Percentiles rank a stretch among this genome's conserved stretches.
Conservation (phyloP, 148 eudicot species). For the Vaccinium darrowii region DNA sequence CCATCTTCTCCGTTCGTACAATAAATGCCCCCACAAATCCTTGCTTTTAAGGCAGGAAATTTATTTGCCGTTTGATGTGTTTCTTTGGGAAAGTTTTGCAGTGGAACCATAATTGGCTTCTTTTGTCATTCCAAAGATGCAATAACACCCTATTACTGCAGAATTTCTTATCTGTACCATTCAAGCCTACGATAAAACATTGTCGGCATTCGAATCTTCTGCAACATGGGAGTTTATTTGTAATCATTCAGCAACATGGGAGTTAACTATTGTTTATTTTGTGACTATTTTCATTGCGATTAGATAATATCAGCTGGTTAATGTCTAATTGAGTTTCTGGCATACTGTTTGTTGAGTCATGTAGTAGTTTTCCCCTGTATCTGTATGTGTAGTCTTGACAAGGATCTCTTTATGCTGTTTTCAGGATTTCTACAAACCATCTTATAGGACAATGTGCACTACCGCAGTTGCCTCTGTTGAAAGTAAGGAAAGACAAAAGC, state of each 20-base stretch:
- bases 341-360: background rate
- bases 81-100: background rate
- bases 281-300: background rate
- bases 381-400: background rate
- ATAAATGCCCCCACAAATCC: background rate
- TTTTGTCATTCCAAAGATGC: background rate
- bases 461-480: constrained; percentile 40
- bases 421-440: constrained; percentile 50
- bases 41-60: background rate
- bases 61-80: background rate
- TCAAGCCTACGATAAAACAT: background rate
- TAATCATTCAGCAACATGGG: no score
- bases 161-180: background rate
- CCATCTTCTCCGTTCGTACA: background rate
- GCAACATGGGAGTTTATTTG: no score
- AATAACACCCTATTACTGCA: background rate
- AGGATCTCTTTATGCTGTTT: constrained; percentile 12
- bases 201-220: background rate
- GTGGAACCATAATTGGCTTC: background rate
- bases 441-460: constrained; percentile 58
- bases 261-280: background rate
- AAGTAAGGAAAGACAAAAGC: constrained; percentile 57
- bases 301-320: background rate
- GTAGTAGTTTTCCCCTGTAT: background rate
- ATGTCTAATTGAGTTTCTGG: background rate